Evolutionary conservation across 2,329 filamentous ascomycete species (phyloP).

Genomic region (Nectriaceae sp.): DNA sequence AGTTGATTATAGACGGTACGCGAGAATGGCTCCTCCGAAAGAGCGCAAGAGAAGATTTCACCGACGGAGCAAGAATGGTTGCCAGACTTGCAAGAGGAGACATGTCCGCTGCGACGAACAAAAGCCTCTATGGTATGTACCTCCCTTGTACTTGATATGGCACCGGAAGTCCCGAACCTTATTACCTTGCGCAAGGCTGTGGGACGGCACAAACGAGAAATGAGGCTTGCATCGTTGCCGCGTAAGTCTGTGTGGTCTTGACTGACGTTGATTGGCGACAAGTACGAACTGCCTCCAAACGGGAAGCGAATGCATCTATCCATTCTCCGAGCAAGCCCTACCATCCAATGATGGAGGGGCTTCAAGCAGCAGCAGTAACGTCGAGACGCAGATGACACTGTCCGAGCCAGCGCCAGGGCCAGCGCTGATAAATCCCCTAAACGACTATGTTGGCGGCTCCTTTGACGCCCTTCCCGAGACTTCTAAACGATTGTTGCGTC

Average conservation of each 20-base stretch:
- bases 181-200: no score
- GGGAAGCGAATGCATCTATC: slow-evolving; percentile 44
- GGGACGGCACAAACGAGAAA: slow-evolving; percentile 13
- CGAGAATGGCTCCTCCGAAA: slow-evolving; percentile 37
- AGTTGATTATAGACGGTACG: slow-evolving; percentile 9
- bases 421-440: slow-evolving; percentile 22
- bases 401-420: slow-evolving; percentile 15
- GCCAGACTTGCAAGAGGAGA: slow-evolving; percentile 40
- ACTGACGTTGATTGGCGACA: slow-evolving; percentile 25
- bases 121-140: slow-evolving; percentile 46
- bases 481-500: slow-evolving; percentile 32
- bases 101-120: slow-evolving; percentile 50
- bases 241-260: not conserved
- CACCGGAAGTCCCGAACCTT: no score
- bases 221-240: slow-evolving; percentile 20
- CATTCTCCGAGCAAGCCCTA: slow-evolving; percentile 26
- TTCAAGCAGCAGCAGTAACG: slow-evolving; percentile 14
- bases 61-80: slow-evolving; percentile 40
- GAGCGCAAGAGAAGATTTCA: slow-evolving; percentile 41
- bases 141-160: slow-evolving; percentile 1
- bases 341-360: slow-evolving; percentile 27
- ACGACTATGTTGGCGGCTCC: slow-evolving; percentile 34
- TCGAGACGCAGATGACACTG: slow-evolving; percentile 16
- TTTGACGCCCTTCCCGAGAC: slow-evolving; percentile 33
- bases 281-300: slow-evolving; percentile 49